Evolutionary conservation across 2,329 filamentous ascomycete genomes (phyloP).

Genomic region (Beauveria pseudobassiana): DNA sequence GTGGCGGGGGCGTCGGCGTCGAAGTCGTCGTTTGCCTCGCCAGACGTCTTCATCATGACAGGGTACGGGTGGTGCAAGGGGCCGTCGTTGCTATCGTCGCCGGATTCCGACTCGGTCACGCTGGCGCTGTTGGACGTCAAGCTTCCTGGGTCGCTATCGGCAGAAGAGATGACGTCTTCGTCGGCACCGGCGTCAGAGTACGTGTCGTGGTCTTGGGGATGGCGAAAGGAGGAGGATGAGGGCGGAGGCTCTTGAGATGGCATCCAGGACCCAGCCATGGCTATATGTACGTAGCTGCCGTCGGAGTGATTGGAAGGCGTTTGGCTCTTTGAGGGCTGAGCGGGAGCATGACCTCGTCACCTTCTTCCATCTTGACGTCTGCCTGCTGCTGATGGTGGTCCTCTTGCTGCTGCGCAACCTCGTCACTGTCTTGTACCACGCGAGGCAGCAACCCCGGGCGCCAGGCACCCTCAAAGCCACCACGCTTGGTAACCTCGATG

Average conservation of each 20-base stretch:
- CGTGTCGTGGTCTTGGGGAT: not conserved
- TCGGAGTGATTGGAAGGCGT: constrained; percentile 1
- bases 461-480: not conserved
- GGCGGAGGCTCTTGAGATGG: not conserved
- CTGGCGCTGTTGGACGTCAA: constrained; percentile 1
- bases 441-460: not conserved
- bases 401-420: not conserved
- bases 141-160: constrained; percentile 1
- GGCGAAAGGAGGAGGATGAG: not conserved
- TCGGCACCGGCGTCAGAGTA: not conserved
- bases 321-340: not conserved
- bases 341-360: not conserved
- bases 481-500: not conserved
- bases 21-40: not conserved
- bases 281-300: not conserved
- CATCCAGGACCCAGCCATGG: not conserved
- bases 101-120: not conserved
- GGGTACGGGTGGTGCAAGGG: too few species aligned
- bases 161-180: not conserved
- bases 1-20: not conserved
- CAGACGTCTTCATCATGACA: too few species aligned
- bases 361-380: not conserved
- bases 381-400: not conserved
- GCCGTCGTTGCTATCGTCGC: not conserved
- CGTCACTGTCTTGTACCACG: not conserved